phyloP scores from a whole-genome alignment of 2,329 filamentous ascomycete genomes.

The Diplodia mutila region DNA sequence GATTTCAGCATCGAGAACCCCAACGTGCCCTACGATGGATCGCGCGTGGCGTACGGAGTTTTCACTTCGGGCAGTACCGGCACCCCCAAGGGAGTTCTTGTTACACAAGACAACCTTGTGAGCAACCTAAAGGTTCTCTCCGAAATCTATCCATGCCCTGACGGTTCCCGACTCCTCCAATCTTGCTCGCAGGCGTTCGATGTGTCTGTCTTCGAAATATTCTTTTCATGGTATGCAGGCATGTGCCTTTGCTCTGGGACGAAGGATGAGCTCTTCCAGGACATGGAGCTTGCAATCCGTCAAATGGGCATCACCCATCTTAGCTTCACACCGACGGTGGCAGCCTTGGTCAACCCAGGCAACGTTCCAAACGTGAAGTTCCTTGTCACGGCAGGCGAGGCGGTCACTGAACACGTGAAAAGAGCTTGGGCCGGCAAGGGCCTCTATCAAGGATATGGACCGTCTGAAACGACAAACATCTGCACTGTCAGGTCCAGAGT shows the following conservation, averaged over 20 bases:
- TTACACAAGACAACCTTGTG: constrained; percentile 75
- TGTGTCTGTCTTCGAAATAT: constrained; percentile 87
- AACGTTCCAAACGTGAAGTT: constrained; percentile 74
- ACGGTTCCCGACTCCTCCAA: constrained; percentile 69
- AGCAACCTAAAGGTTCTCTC: constrained; percentile 73
- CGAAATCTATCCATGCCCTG: constrained; percentile 64
- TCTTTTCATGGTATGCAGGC: constrained; percentile 78
- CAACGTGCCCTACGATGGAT: constrained; percentile 45
- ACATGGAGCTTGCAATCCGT: constrained; percentile 71
- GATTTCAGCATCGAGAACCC: constrained; percentile 45
- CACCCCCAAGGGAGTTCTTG: constrained; percentile 74
- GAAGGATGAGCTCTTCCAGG: constrained; percentile 73
- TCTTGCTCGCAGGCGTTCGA: constrained; percentile 85
- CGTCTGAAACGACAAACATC: constrained; percentile 86
- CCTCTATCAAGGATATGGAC: constrained; percentile 81
- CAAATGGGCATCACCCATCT: constrained; percentile 72
- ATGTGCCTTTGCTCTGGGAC: constrained; percentile 77
- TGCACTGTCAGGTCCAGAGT: constrained; percentile 73
- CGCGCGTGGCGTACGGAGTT: constrained; percentile 72
- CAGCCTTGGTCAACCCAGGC: constrained; percentile 69
- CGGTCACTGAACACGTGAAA: constrained; percentile 73
- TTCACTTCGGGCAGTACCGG: constrained; percentile 87
- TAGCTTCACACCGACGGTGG: constrained; percentile 84
- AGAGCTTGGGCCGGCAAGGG: constrained; percentile 67
- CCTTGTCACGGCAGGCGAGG: constrained; percentile 80